A percentile compares a stretch with the other conserved stretches of the same genome.
phyloP scores from a whole-genome alignment of 192 early-diverging fungal genomes.

The Irineochytrium annulatum region DNA sequence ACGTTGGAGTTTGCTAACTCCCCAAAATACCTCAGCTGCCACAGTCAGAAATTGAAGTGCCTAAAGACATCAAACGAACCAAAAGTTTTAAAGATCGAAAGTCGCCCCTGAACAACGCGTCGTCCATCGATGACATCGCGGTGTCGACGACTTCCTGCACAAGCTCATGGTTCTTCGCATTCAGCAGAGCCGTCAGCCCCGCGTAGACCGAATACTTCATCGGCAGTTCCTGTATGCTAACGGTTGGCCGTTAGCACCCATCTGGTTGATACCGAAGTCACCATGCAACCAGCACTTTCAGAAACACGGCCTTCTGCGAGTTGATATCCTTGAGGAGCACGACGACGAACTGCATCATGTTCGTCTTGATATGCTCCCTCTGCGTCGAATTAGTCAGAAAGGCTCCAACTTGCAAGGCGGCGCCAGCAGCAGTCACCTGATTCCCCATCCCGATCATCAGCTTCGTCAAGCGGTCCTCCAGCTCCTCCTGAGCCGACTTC shows the following conservation, averaged over 20 bases:
- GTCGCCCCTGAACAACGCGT: slow-evolving; percentile 50
- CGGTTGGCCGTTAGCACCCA: background rate
- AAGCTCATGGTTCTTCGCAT: slow-evolving; percentile 63
- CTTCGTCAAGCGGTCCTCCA: background rate
- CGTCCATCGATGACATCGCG: slow-evolving; percentile 51
- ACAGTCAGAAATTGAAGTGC: background rate
- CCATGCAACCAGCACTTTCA: background rate
- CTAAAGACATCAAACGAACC: background rate
- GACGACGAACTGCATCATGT: background rate
- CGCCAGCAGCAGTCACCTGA: background rate
- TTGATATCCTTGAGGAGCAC: background rate
- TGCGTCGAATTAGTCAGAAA: background rate
- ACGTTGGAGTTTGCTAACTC: slow-evolving; percentile 75
- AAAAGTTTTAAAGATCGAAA: slow-evolving; percentile 40
- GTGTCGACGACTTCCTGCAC: slow-evolving; percentile 60
- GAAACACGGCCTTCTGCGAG: background rate
- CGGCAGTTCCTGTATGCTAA: slow-evolving; percentile 66
- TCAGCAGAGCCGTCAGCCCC: slow-evolving; percentile 78
- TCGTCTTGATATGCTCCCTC: background rate
- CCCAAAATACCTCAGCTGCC: slow-evolving; percentile 67
- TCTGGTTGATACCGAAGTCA: no score
- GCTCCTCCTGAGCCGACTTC: background rate
- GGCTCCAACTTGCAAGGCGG: background rate
- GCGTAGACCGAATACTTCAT: slow-evolving; percentile 74
- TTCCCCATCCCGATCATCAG: background rate